These are phyloP conservation scores for Quercus robur DNA, from an alignment of 306 rosid species.

Conservation along the genomic window DNA sequence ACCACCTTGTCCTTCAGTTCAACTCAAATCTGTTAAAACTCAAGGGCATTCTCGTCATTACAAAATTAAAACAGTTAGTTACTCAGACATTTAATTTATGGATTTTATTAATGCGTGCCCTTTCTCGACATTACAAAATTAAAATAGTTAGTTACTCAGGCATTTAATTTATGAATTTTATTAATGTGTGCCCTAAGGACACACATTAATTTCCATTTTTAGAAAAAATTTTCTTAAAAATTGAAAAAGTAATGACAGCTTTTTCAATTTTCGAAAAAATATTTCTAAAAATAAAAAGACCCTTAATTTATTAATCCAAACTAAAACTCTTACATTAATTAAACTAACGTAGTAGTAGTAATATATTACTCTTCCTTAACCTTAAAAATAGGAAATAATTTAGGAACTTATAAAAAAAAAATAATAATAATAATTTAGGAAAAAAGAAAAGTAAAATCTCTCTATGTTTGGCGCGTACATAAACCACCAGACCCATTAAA, in stretches of 20 bases:
- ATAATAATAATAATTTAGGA: neutral
- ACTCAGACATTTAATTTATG: neutral
- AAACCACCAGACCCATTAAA: conserved; percentile 26
- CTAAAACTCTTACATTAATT: too few species aligned
- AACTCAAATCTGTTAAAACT: conserved; percentile 20
- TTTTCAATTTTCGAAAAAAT: too few species aligned
- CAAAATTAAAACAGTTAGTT: neutral
- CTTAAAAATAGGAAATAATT: neutral
- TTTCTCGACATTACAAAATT: too few species aligned
- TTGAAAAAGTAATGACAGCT: too few species aligned
- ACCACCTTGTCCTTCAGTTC: neutral
- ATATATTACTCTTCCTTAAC: too few species aligned
- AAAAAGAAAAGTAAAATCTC: neutral
- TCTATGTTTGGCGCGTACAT: conserved; percentile 51
- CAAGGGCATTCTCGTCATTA: conserved; percentile 28
- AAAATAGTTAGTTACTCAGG: neutral
- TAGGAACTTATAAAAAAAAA: neutral
- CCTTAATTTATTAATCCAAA: too few species aligned
- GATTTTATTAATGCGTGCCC: too few species aligned
- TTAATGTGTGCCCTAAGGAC: rapidly evolving
- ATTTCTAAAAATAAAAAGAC: too few species aligned
- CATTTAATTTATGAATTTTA: too few species aligned
- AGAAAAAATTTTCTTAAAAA: too few species aligned
- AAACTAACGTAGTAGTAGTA: too few species aligned
- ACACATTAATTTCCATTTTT: too few species aligned